Percentiles rank a stretch among this genome's conserved stretches.
phyloP scores from a whole-genome alignment of 2,329 filamentous ascomycete genomes.

The Trichophyton schoenleinii region DNA sequence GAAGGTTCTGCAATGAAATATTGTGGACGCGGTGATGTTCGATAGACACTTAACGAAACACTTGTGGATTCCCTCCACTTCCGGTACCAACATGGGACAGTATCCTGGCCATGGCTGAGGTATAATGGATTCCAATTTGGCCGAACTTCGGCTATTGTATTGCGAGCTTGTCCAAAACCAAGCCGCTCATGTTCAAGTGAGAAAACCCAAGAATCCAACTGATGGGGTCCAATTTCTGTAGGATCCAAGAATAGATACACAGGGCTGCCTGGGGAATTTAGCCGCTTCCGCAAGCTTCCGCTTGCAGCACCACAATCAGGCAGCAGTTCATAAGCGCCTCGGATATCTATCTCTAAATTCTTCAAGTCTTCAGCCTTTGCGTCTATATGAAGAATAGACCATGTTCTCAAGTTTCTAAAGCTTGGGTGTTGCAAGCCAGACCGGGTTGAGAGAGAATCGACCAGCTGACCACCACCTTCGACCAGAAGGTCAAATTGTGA shows the following conservation, averaged over 20 bases:
- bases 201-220: slow-evolving; percentile 46
- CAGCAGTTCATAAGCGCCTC: slow-evolving; percentile 41
- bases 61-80: slow-evolving; percentile 18
- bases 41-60: slow-evolving; percentile 16
- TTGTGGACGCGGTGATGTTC: slow-evolving; percentile 12
- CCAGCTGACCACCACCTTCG: slow-evolving; percentile 21
- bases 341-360: slow-evolving; percentile 28
- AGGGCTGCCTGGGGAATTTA: slow-evolving; percentile 13
- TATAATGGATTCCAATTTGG: slow-evolving; percentile 33
- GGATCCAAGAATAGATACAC: slow-evolving; percentile 50
- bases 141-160: slow-evolving; percentile 36
- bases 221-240: slow-evolving; percentile 33
- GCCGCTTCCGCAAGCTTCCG: slow-evolving; percentile 41
- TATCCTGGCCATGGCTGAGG: slow-evolving; percentile 11
- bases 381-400: slow-evolving; percentile 31
- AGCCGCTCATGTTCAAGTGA: slow-evolving; percentile 37
- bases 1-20: slow-evolving; percentile 16
- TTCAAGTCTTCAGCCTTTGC: slow-evolving; percentile 19
- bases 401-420: slow-evolving; percentile 33
- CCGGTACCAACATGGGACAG: slow-evolving; percentile 22
- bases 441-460: slow-evolving; percentile 28
- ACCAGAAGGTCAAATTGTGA: slow-evolving; percentile 26
- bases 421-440: slow-evolving; percentile 30
- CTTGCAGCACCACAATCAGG: slow-evolving; percentile 47
- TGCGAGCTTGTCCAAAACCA: slow-evolving; percentile 36